phyloP scores from a whole-genome alignment of 129 eudicot species.

The Apium graveolens region DNA sequence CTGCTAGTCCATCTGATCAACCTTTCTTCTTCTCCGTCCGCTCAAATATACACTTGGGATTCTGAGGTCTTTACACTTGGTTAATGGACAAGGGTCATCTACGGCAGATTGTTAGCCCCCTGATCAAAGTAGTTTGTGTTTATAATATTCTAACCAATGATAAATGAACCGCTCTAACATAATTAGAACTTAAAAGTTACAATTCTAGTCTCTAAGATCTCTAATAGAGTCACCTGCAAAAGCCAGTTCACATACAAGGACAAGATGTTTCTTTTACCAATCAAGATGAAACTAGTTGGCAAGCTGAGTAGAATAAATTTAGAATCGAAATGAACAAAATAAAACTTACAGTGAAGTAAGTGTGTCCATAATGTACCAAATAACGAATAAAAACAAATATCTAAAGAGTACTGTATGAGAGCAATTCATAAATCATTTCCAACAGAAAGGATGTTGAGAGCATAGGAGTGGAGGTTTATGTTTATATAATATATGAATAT shows the following conservation, averaged over 20 bases:
- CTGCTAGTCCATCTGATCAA: too few relatives aligned
- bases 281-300: not conserved
- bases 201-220: not conserved
- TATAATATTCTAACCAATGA: not conserved
- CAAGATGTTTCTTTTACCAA: slow-evolving; percentile 54
- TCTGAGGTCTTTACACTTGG: too few relatives aligned
- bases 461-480: not conserved
- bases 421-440: too few relatives aligned
- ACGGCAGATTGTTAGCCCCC: too few relatives aligned
- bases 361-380: too few relatives aligned
- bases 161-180: not conserved
- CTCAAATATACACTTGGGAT: too few relatives aligned
- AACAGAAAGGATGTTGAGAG: not conserved
- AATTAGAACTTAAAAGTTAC: too few relatives aligned
- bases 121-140: too few relatives aligned
- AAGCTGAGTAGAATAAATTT: not conserved
- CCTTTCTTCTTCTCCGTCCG: too few relatives aligned
- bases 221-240: slow-evolving; percentile 27
- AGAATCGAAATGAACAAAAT: too few relatives aligned
- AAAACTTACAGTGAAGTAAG: not conserved
- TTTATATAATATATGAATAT: too few relatives aligned
- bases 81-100: too few relatives aligned
- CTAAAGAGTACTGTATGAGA: not conserved
- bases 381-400: not conserved
- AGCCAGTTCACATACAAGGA: slow-evolving; percentile 81